phyloP scores from a whole-genome alignment of 768 basidiomycete species.

The Lactifluus rugatus region DNA sequence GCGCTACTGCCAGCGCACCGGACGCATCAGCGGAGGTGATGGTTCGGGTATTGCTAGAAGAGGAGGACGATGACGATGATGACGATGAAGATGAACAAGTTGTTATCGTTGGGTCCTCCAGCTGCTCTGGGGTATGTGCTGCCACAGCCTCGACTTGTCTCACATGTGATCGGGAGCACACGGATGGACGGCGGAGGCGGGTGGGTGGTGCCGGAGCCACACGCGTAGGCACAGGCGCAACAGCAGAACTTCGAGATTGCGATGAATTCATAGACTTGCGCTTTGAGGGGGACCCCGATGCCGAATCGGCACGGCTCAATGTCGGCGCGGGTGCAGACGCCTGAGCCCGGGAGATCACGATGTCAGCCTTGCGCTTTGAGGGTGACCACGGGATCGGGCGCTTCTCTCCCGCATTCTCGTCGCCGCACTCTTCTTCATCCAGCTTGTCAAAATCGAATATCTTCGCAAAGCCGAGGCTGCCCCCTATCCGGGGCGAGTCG shows the following conservation, averaged over 20 bases:
- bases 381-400: conserved; percentile 31
- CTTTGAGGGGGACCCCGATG: conserved; percentile 37
- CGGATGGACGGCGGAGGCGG: conserved; percentile 25
- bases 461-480: conserved; percentile 55
- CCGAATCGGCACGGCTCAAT: neutral
- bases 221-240: conserved; percentile 21
- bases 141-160: neutral
- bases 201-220: conserved; percentile 3
- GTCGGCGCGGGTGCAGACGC: neutral
- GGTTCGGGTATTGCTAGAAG: conserved; percentile 4
- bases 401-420: conserved; percentile 21
- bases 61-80: conserved; percentile 6
- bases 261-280: conserved; percentile 24
- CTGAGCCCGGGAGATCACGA: neutral
- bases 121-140: neutral
- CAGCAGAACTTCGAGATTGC: neutral
- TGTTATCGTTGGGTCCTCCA: neutral
- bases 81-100: conserved; percentile 11
- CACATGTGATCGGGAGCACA: conserved; percentile 9
- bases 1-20: neutral
- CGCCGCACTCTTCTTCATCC: conserved; percentile 25
- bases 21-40: neutral
- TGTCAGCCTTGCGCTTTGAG: conserved; percentile 17
- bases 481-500: conserved; percentile 45
- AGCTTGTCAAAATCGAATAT: conserved; percentile 56